Evolutionary conservation across 225 moss, liverwort and hornwort genomes (phyloP).

Genomic region (Straminergon stramineum): DNA sequence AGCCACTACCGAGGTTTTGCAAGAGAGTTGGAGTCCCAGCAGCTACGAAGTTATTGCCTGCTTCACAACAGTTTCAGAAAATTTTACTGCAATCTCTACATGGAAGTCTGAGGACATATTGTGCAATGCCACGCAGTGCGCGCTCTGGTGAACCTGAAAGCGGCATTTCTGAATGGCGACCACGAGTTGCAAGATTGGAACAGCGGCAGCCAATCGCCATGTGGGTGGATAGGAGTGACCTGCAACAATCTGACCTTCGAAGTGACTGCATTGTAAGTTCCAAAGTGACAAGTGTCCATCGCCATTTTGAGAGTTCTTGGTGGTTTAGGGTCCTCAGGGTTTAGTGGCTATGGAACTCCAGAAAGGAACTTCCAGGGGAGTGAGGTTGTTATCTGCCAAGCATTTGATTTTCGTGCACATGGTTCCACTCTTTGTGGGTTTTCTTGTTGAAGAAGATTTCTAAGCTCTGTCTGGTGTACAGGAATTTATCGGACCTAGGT

Average conservation of each 20-base stretch:
- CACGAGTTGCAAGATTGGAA: constrained; percentile 35
- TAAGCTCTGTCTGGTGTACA: background rate
- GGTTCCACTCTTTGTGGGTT: background rate
- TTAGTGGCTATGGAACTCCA: background rate
- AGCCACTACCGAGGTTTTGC: background rate
- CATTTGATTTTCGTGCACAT: background rate
- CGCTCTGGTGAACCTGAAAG: constrained; percentile 34
- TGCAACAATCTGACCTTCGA: constrained; percentile 51
- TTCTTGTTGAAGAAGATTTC: background rate
- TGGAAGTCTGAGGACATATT: background rate
- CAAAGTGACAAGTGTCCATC: background rate
- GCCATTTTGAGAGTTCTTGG: background rate
- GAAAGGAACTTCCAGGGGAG: background rate
- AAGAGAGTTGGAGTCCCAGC: background rate
- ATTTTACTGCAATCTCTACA: background rate
- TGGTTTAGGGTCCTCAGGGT: background rate
- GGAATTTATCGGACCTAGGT: constrained; percentile 37
- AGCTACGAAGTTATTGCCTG: background rate
- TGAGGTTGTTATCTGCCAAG: background rate
- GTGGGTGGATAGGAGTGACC: constrained; percentile 38
- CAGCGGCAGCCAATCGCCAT: constrained; percentile 37
- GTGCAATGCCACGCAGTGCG: constrained; percentile 18
- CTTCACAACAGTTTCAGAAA: background rate
- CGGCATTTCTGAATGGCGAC: constrained; percentile 33
- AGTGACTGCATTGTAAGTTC: constrained; percentile 35